Evolutionary conservation across 192 early-diverging fungal species (phyloP).

Genomic region (Paraglomus occultum): DNA sequence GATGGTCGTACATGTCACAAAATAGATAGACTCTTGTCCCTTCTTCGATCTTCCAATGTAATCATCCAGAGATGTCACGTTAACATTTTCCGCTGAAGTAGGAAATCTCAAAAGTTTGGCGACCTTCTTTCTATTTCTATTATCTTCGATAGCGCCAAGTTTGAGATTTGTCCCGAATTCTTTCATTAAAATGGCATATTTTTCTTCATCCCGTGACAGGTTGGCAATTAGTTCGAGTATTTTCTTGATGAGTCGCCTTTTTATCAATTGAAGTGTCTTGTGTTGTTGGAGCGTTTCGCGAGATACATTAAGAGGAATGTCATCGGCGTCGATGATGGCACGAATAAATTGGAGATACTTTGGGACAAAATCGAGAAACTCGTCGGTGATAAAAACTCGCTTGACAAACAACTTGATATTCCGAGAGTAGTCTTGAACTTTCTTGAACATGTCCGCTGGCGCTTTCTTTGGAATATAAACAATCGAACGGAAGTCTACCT

Average conservation of each 20-base stretch:
- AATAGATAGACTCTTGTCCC: conserved; percentile 89
- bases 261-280: conserved; percentile 74
- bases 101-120: conserved; percentile 79
- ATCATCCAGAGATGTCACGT: conserved; percentile 60
- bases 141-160: conserved; percentile 88
- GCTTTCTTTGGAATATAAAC: conserved; percentile 78
- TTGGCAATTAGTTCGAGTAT: conserved; percentile 81
- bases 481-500: conserved; percentile 85
- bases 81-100: conserved; percentile 52
- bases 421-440: conserved; percentile 40
- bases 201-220: conserved; percentile 64
- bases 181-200: conserved; percentile 69
- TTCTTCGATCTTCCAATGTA: conserved; percentile 90
- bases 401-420: conserved; percentile 94
- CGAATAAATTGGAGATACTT: conserved; percentile 90
- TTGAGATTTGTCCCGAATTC: conserved; percentile 77
- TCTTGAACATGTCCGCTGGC: conserved; percentile 55
- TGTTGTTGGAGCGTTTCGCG: conserved; percentile 96
- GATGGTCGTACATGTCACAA: conserved; percentile 69
- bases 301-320: conserved; percentile 97
- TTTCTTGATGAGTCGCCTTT: conserved; percentile 87
- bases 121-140: conserved; percentile 67
- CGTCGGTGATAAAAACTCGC: conserved; percentile 96
- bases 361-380: conserved; percentile 81
- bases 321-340: conserved; percentile 94